A percentile compares a stretch with the other conserved stretches of the same genome.
Evolutionary conservation across 192 early-diverging fungal genomes (phyloP).

Genomic region (Rhizoclosmatium sp.): DNA sequence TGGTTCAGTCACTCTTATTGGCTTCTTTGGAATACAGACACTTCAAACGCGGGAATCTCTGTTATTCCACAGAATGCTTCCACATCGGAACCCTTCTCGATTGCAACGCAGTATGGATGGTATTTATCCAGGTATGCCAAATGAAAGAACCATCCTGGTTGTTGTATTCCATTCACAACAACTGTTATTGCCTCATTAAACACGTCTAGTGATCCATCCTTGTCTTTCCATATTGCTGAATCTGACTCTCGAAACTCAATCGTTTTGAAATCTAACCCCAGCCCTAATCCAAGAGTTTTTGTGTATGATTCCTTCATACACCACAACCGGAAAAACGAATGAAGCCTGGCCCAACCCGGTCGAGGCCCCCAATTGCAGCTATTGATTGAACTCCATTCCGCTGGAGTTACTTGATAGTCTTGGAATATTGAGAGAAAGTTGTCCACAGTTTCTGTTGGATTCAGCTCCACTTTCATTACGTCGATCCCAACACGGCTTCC

Average conservation of each 20-base stretch:
- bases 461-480: constrained; percentile 24
- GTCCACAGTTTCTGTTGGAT: neutral
- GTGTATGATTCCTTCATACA: constrained; percentile 33
- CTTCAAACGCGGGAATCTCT: too few species aligned
- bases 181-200: constrained; percentile 5
- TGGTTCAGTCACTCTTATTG: too few species aligned
- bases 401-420: constrained; percentile 1
- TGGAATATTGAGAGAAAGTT: constrained; percentile 9
- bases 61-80: too few species aligned
- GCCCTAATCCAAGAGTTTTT: constrained; percentile 26
- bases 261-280: constrained; percentile 26
- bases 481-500: constrained; percentile 15
- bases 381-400: constrained; percentile 12
- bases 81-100: neutral
- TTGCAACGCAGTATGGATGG: constrained; percentile 24
- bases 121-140: constrained; percentile 21
- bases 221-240: constrained; percentile 6
- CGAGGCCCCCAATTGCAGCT: neutral
- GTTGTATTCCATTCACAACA: neutral
- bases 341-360: neutral
- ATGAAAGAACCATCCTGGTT: constrained; percentile 29
- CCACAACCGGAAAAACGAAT: constrained; percentile 32
- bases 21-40: neutral
- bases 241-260: constrained; percentile 6
- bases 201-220: constrained; percentile 5